These are phyloP conservation scores for Pyrrhoderma lamaoense DNA, from an alignment of 1,284 basidiomycete genomes.

Conservation along the genomic window DNA sequence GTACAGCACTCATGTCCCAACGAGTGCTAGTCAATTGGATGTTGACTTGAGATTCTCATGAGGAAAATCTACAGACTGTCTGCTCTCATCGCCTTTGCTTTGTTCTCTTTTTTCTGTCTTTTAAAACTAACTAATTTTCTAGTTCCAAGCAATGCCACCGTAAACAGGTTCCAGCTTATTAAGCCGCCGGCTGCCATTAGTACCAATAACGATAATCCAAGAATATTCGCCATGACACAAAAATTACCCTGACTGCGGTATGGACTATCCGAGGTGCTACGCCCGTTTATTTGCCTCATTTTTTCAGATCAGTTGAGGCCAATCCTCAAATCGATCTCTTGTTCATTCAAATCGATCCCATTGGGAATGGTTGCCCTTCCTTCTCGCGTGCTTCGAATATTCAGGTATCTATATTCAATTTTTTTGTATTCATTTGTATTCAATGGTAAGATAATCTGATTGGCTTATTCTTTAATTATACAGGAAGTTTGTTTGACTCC, in stretches of 20 bases:
- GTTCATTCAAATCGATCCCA: conserved; percentile 13
- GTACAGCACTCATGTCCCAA: no score
- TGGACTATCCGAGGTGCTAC: conserved; percentile 8
- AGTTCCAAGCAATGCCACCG: no score
- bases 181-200: no score
- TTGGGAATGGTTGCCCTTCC: conserved; percentile 5
- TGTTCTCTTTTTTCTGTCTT: background rate
- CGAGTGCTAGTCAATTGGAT: no score
- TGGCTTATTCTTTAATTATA: no score
- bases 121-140: no score
- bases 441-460: no score
- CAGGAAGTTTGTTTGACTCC: conserved; percentile 15
- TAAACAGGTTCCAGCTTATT: no score
- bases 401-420: background rate
- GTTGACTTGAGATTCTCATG: no score
- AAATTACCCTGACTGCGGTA: conserved; percentile 15
- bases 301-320: conserved; percentile 18
- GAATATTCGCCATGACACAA: background rate
- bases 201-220: no score
- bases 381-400: conserved; percentile 16
- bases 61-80: conserved; percentile 4
- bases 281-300: conserved; percentile 15
- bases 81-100: background rate
- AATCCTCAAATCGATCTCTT: conserved; percentile 15
- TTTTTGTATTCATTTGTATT: background rate